Evolutionary conservation across 2,329 filamentous ascomycete species (phyloP).

Genomic region (Cryphonectria nitschkei): DNA sequence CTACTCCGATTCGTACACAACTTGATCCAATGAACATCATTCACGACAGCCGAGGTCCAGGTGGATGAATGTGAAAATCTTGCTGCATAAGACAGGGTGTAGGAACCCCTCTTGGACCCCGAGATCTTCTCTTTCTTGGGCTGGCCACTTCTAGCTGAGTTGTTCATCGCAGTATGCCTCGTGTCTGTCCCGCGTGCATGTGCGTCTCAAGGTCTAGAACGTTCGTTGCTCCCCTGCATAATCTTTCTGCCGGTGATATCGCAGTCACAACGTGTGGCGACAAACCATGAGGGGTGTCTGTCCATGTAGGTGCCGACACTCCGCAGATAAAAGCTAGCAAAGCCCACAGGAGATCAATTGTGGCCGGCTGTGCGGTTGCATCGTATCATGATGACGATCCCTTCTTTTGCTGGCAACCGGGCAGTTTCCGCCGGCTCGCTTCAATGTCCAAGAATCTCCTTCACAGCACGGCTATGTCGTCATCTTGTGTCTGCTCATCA

Average conservation of each 20-base stretch:
- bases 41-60: background rate
- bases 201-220: background rate
- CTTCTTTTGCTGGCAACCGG: background rate
- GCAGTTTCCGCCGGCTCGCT: background rate
- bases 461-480: conserved; percentile 19
- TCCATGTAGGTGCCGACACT: background rate
- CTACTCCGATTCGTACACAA: background rate
- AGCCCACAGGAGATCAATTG: background rate
- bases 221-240: background rate
- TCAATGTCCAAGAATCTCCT: background rate
- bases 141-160: background rate
- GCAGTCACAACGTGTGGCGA: background rate
- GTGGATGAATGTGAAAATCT: background rate
- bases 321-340: background rate
- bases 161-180: background rate
- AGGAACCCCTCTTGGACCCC: background rate
- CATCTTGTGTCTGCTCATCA: conserved; percentile 17
- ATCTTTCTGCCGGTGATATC: background rate
- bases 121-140: background rate
- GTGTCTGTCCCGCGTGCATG: background rate
- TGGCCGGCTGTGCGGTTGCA: background rate
- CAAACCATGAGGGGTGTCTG: background rate
- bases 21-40: background rate
- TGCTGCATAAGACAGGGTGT: background rate
- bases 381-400: background rate